Percentiles rank a stretch among this genome's conserved stretches.
phyloP scores from a whole-genome alignment of 2,329 filamentous ascomycete genomes.

The Xylaria sp. region DNA sequence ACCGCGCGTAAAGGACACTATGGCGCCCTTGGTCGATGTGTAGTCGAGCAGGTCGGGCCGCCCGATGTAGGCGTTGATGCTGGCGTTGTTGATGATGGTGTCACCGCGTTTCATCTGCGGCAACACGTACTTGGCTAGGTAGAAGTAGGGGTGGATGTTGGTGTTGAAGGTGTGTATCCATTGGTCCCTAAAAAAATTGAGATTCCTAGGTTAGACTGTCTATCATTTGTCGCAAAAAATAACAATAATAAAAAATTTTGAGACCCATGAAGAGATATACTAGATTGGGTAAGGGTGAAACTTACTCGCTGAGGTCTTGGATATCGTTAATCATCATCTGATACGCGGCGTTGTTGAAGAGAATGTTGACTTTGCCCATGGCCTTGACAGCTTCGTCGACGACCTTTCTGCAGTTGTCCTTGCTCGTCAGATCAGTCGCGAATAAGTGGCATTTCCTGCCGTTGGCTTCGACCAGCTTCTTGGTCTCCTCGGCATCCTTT shows the following conservation, averaged over 20 bases:
- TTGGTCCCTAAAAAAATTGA: constrained; percentile 63
- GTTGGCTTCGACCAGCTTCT: constrained; percentile 69
- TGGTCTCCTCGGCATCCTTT: constrained; percentile 76
- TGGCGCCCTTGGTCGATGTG: constrained; percentile 78
- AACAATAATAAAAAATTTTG: too few species aligned
- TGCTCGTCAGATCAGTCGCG: constrained; percentile 67
- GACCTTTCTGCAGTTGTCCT: constrained; percentile 71
- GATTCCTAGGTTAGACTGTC: too few species aligned
- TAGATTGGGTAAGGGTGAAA: constrained; percentile 21
- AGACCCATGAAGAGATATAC: too few species aligned
- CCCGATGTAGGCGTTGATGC: constrained; percentile 82
- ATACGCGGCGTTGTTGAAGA: constrained; percentile 76
- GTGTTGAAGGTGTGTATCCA: constrained; percentile 81
- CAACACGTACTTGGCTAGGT: constrained; percentile 76
- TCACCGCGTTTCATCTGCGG: constrained; percentile 76
- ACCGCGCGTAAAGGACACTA: constrained; percentile 78
- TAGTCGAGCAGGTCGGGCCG: constrained; percentile 83
- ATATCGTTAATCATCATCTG: constrained; percentile 78
- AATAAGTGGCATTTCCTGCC: constrained; percentile 70
- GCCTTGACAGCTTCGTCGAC: constrained; percentile 69
- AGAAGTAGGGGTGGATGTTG: constrained; percentile 85
- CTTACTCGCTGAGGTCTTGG: constrained; percentile 70
- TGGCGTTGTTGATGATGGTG: constrained; percentile 85
- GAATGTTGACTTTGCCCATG: constrained; percentile 74
- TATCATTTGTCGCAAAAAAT: too few species aligned